A percentile compares a stretch with the other conserved stretches of the same genome.
Conservation (phyloP, 164 flowering plant species). For the Umbilicus rupestris region DNA sequence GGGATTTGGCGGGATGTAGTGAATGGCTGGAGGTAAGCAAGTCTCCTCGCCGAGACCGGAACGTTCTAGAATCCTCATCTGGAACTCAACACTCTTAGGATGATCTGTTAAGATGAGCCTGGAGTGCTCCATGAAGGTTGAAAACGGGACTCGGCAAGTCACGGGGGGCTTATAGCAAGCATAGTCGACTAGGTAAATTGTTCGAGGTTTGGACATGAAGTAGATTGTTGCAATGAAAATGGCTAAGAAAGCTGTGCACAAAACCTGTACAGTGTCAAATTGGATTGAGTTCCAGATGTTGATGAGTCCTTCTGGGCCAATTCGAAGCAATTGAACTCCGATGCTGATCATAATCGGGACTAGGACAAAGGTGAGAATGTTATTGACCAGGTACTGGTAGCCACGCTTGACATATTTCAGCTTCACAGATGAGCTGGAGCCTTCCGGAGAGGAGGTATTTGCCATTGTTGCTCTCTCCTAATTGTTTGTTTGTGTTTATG, state of each 20-base stretch:
- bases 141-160: constrained; percentile 7
- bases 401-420: not conserved
- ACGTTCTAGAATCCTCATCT: constrained; percentile 6
- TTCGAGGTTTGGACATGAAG: constrained; percentile 5
- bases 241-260: not conserved
- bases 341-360: not conserved
- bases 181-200: constrained; percentile 7
- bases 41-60: constrained; percentile 7
- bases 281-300: constrained; percentile 5
- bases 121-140: constrained; percentile 11
- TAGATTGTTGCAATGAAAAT: constrained; percentile 6
- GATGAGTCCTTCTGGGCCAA: constrained; percentile 4
- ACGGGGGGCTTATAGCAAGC: constrained; percentile 9
- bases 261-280: not conserved
- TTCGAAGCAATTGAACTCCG: not conserved
- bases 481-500: not conserved
- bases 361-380: constrained; percentile 3
- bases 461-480: constrained; percentile 3
- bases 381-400: constrained; percentile 4
- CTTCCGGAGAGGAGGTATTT: not conserved
- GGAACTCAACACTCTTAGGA: constrained; percentile 8
- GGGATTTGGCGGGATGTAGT: constrained; percentile 9
- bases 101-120: constrained; percentile 8
- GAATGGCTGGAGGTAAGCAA: constrained; percentile 7
- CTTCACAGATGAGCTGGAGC: not conserved